Conservation (phyloP, 352 stramenopile species). For the Pythium aquatile region DNA sequence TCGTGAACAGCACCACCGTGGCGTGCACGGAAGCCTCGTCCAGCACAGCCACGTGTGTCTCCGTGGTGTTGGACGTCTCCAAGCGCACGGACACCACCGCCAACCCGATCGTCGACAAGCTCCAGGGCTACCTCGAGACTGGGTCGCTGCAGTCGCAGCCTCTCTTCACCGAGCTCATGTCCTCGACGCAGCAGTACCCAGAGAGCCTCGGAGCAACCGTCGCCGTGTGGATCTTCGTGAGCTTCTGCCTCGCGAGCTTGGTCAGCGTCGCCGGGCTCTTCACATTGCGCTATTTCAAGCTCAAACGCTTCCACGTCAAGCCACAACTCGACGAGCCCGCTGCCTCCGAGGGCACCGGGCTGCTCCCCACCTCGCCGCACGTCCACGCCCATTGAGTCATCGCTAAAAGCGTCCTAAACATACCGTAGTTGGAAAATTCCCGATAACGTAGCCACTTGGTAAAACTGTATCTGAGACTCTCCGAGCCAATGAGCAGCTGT, state of each 20-base stretch:
- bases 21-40: conserved; percentile 28
- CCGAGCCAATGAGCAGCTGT: background rate
- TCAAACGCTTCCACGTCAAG: conserved; percentile 46
- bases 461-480: background rate
- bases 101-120: conserved; percentile 43
- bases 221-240: conserved; percentile 64
- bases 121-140: conserved; percentile 44
- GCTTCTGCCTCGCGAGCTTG: conserved; percentile 43
- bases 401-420: background rate
- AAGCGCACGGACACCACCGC: conserved; percentile 25
- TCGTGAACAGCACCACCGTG: conserved; percentile 46
- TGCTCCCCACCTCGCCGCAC: conserved; percentile 1
- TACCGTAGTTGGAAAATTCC: conserved; percentile 1
- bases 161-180: conserved; percentile 47
- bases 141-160: conserved; percentile 47
- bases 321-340: conserved; percentile 27
- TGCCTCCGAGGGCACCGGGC: conserved; percentile 7
- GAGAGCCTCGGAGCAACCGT: conserved; percentile 40
- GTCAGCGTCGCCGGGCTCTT: conserved; percentile 34
- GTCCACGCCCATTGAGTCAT: conserved; percentile 1
- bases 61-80: conserved; percentile 43
- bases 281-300: conserved; percentile 31
- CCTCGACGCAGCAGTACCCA: conserved; percentile 36
- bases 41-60: conserved; percentile 31
- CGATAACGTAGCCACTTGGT: background rate